Base-by-base conservation (phyloP, 2,329 filamentous ascomycete genomes). In the Hymenoscyphus fructigenus region DNA sequence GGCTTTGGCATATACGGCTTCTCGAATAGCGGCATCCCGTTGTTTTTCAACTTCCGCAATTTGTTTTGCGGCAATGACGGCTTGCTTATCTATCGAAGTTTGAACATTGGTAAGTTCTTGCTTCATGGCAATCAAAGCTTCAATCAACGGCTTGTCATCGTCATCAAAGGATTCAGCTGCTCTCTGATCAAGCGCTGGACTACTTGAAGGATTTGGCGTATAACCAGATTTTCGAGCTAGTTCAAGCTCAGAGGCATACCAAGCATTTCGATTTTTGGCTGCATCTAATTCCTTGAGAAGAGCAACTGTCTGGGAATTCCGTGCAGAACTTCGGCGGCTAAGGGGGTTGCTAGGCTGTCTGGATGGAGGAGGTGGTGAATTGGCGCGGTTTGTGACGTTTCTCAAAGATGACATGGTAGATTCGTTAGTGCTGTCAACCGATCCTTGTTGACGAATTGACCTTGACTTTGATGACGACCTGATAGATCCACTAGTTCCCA, bases 41-140 rank as follows among this genome's bases (percentile, higher is more conserved):
- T 99, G 95, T 75, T 91, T 93, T 76, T 99, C 95, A 1, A 96
- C 90, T 75, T 97, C 93, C 1, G 94, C 93, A 67, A 99, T 93
- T 67, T 94, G 88, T 76, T 90, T 93, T 0, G 93, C 92, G 9
- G 95, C 93, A 63, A 92, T 81, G 7, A 92, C 83, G 14, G 93
- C 91, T 79, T 98, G 95, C 70, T 92, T 88, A 71, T 97, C 93
- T 59, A 99, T 91, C 0, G 93, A 92, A 15, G 83, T 87, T 76
- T 99, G 96, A 55, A 99, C 93, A 67, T 93, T 95, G 28, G 90
- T 86, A 14, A 99, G 82, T 74, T 99, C 95, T 6, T 89, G 86
- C 65, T 92, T 89, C 93, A 99, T 97, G 23, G 91, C 89, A 64
- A 99, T 80, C 59, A 99, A 85, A 6, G 95, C 95, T 77, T 99